Evolutionary conservation across 495 filamentous ascomycete genomes (phyloP).

Genomic region (Penicillium silybi): DNA sequence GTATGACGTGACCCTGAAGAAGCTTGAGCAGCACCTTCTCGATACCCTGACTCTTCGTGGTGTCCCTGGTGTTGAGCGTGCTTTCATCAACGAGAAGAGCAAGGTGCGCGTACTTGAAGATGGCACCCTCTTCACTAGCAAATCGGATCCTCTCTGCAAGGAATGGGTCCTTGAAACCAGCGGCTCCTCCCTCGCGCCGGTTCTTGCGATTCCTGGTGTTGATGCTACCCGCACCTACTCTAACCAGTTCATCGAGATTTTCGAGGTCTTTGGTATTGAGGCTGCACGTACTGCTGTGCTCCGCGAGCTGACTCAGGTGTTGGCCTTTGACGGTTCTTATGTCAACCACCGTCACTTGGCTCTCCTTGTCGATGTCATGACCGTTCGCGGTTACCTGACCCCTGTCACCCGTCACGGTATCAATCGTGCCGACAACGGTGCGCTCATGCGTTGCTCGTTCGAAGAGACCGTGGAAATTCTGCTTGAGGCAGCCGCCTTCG

Average conservation of each 20-base stretch:
- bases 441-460: conserved; percentile 98
- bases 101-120: conserved; percentile 58
- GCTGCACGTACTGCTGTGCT: conserved; percentile 82
- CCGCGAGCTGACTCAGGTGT: conserved; percentile 80
- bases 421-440: conserved; percentile 95
- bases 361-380: conserved; percentile 98
- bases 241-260: conserved; percentile 91
- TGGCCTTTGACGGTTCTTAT: conserved; percentile 97
- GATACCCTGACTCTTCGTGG: conserved; percentile 87
- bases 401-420: conserved; percentile 98
- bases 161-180: conserved; percentile 96
- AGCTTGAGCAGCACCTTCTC: conserved; percentile 82
- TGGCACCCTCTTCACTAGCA: conserved; percentile 65
- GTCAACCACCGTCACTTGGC: conserved; percentile 98
- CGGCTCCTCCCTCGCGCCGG: conserved; percentile 77
- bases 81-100: conserved; percentile 82
- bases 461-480: conserved; percentile 99
- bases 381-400: conserved; percentile 84
- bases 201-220: conserved; percentile 82
- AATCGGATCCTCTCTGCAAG: conserved; percentile 66
- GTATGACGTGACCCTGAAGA: conserved; percentile 86
- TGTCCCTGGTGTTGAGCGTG: conserved; percentile 79
- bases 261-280: conserved; percentile 94
- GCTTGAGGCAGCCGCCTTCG: conserved; percentile 86
- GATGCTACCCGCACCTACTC: conserved; percentile 86